phyloP scores from a whole-genome alignment of 2,329 filamentous ascomycete genomes.

The Penicillium vulpinum region DNA sequence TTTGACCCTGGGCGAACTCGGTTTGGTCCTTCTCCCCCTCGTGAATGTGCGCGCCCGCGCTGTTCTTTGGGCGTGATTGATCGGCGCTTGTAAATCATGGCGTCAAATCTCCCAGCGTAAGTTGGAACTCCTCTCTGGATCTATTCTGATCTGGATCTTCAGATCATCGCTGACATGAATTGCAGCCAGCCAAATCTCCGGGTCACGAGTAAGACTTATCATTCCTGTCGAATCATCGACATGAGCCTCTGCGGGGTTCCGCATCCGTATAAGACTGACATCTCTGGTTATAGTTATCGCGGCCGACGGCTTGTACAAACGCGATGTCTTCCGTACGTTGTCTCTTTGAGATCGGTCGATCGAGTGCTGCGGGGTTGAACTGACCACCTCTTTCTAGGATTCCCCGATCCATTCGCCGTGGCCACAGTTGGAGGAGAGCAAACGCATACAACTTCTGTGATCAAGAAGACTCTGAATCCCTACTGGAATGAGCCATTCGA shows the following conservation, averaged over 20 bases:
- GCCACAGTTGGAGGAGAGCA: conserved; percentile 97
- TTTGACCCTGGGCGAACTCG: conserved; percentile 14
- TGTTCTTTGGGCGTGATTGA: conserved; percentile 38
- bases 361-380: conserved; percentile 13
- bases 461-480: conserved; percentile 97
- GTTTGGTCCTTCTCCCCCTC: conserved; percentile 12
- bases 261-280: conserved; percentile 22
- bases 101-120: conserved; percentile 64
- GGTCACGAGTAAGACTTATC: conserved; percentile 72
- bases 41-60: conserved; percentile 40
- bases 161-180: conserved; percentile 13
- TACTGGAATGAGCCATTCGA: conserved; percentile 99
- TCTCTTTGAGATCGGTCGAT: conserved; percentile 12
- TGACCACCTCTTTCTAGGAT: conserved; percentile 59
- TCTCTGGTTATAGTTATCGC: conserved; percentile 77
- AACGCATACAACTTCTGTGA: conserved; percentile 95
- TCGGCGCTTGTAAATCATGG: conserved; percentile 46
- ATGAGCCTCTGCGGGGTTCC: conserved; percentile 25
- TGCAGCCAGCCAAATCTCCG: conserved; percentile 79
- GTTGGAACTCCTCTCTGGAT: conserved; percentile 37
- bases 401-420: conserved; percentile 96
- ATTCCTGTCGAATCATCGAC: conserved; percentile 10
- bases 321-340: conserved; percentile 95
- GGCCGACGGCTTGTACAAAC: conserved; percentile 96
- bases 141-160: conserved; percentile 5